phyloP scores from a whole-genome alignment of 2,329 filamentous ascomycete genomes.

The Fusarium tanahbumbuense region DNA sequence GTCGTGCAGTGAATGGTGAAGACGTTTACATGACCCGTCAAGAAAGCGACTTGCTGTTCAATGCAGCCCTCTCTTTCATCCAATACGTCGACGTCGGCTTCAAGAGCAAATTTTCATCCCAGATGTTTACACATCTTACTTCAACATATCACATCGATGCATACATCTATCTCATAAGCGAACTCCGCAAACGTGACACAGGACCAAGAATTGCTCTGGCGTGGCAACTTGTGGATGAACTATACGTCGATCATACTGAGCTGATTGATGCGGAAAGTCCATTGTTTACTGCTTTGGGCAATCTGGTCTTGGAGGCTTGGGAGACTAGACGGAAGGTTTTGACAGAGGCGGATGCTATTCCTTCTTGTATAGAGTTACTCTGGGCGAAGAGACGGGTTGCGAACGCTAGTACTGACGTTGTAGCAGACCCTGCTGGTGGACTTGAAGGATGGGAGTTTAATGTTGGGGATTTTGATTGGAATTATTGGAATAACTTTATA shows the following conservation, averaged over 20 bases:
- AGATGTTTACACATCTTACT: conserved; percentile 47
- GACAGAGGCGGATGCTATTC: background rate
- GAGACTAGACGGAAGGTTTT: conserved; percentile 25
- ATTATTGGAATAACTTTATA: conserved; percentile 38
- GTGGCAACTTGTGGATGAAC: conserved; percentile 44
- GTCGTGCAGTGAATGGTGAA: background rate
- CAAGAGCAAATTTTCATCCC: conserved; percentile 46
- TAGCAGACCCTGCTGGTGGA: background rate
- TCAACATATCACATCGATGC: conserved; percentile 47
- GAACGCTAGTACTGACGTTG: background rate
- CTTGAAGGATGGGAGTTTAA: conserved; percentile 10
- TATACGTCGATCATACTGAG: conserved; percentile 43
- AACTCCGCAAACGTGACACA: conserved; percentile 40
- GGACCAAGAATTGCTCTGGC: conserved; percentile 37
- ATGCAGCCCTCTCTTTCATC: conserved; percentile 39
- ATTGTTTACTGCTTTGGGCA: conserved; percentile 21
- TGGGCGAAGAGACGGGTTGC: conserved; percentile 4
- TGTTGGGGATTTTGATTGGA: conserved; percentile 32
- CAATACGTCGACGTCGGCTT: conserved; percentile 39
- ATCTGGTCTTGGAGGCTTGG: conserved; percentile 41
- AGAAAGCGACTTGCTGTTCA: conserved; percentile 45
- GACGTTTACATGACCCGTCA: conserved; percentile 28
- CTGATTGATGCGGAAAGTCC: conserved; percentile 12
- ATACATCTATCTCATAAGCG: conserved; percentile 49
- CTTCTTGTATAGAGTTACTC: conserved; percentile 24